phyloP scores from a whole-genome alignment of 495 filamentous ascomycete species.

The Neurospora sp. region DNA sequence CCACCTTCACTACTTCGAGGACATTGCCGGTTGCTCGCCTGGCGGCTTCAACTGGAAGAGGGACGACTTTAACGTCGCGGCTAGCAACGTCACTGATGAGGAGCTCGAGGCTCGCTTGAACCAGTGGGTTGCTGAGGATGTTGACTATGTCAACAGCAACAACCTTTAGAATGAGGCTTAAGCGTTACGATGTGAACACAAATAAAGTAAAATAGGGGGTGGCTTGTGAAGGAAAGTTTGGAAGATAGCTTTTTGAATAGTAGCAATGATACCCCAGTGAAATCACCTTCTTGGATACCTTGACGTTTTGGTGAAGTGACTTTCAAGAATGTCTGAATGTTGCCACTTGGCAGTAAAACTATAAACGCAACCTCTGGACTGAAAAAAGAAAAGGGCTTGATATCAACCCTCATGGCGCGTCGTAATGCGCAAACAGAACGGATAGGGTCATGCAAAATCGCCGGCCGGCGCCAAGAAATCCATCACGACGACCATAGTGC shows the following conservation, averaged over 20 bases:
- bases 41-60: conserved; percentile 13
- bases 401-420: background rate
- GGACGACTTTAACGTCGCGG: conserved; percentile 7
- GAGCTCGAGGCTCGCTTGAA: conserved; percentile 23
- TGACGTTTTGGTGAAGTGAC: background rate
- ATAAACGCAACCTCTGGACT: background rate
- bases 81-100: conserved; percentile 16
- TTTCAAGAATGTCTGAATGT: too few relatives aligned
- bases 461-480: background rate
- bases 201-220: background rate
- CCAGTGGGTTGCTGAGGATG: conserved; percentile 19
- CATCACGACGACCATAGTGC: background rate
- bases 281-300: background rate
- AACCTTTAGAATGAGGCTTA: background rate
- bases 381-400: background rate
- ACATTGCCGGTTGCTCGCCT: conserved; percentile 21
- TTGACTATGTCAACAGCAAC: conserved; percentile 1
- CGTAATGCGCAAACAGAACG: background rate
- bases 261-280: background rate
- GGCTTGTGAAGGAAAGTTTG: background rate
- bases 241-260: background rate
- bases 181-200: background rate
- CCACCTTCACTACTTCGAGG: conserved; percentile 30
- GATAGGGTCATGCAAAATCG: background rate
- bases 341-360: background rate